A percentile compares a stretch with the other conserved stretches of the same genome.
Evolutionary conservation across 2,329 filamentous ascomycete genomes (phyloP).

Genomic region (Elsinoe australis): DNA sequence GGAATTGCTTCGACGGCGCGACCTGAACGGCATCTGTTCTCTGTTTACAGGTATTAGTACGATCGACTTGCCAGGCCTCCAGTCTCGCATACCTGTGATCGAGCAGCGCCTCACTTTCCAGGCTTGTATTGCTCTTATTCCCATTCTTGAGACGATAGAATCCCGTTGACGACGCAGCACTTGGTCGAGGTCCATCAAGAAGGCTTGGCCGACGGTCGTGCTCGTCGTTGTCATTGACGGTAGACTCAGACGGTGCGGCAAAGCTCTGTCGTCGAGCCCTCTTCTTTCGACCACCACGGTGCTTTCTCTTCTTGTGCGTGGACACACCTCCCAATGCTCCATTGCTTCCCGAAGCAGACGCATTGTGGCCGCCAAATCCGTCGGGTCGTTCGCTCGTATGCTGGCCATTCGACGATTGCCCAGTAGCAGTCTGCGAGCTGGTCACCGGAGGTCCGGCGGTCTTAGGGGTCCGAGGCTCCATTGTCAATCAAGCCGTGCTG

Average conservation of each 20-base stretch:
- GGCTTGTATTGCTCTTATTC: constrained; percentile 72
- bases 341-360: neutral
- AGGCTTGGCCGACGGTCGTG: constrained; percentile 31
- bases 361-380: neutral
- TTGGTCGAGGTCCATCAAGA: constrained; percentile 31
- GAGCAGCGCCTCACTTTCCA: constrained; percentile 80
- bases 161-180: constrained; percentile 34
- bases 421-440: constrained; percentile 2
- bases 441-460: constrained; percentile 9
- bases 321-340: neutral
- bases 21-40: constrained; percentile 35
- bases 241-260: constrained; percentile 55
- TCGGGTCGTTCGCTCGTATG: neutral
- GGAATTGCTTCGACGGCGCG: constrained; percentile 39
- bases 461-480: constrained; percentile 10
- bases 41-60: constrained; percentile 17
- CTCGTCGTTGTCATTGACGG: constrained; percentile 41
- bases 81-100: constrained; percentile 66
- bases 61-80: neutral
- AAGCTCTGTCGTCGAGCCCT: constrained; percentile 73
- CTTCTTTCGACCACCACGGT: constrained; percentile 71
- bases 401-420: neutral
- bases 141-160: constrained; percentile 47
- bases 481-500: constrained; percentile 8
- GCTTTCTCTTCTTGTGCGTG: constrained; percentile 56